Base-by-base conservation (phyloP, 1,284 basidiomycete species). In the Ceratobasidium theobromae region DNA sequence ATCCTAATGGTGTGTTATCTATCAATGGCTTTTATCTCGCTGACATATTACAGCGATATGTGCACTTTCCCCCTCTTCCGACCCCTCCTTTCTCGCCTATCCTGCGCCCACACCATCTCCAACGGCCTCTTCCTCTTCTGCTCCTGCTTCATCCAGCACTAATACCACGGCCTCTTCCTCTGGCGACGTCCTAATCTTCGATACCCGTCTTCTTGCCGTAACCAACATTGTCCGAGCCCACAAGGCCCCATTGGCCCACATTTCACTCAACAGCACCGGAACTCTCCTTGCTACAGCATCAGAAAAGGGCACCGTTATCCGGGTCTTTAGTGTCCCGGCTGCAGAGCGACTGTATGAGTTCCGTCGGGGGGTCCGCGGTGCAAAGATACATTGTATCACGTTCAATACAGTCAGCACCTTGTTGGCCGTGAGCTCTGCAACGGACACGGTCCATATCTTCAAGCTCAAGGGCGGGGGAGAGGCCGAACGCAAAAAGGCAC, bases 371-470 rank as follows among this genome's bases (percentile, higher is more conserved):
- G 90, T 90, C 38, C 83, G 94, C 51, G 89, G 91, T 68, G 87
- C 94, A 2, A 81, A 84, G 73, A 98, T 99, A 72, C 93, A 91
- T 73, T 91, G 87, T 49, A 91, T 99, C 77, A 93, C 89, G 72
- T 98, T 98, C 77, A 99, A 99, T 74, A 77, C 86, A 1, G 86
- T 93, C 38, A 87, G 86, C 18, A 89, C 87, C 2, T 76, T 99
- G 12, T 78, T 99, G 14, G 93, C 93, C 1, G 95, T 98, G 5
- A 91, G 88, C 72, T 90, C 86, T 6, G 96, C 95, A 70, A 93
- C 95, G 69, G 95, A 95, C 71, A 99, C 96, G 6, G 95, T 99
- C 35, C 97, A 99, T 77, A 90, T 99, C 55, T 99, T 98, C 80
- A 93, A 93, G 75, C 81, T 99, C 3, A 84, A 70, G 68, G 77